These are phyloP conservation scores for Cercophora sp. DNA, from an alignment of 495 filamentous ascomycete genomes.

Conservation along the genomic window DNA sequence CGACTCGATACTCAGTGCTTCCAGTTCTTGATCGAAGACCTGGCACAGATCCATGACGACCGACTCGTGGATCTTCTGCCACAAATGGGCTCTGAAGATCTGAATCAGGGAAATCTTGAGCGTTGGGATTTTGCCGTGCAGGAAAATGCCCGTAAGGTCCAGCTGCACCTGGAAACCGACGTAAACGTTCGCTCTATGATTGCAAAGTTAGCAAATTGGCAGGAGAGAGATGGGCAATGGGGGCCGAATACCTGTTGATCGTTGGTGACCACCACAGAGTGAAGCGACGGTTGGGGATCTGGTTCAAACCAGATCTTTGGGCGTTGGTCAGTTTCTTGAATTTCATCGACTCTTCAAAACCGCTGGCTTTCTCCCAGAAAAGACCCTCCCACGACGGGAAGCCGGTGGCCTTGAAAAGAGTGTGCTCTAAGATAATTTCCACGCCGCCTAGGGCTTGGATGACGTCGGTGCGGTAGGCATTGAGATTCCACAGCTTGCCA, in stretches of 20 bases:
- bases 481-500: conserved; percentile 98
- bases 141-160: conserved; percentile 97
- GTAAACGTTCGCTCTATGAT: conserved; percentile 78
- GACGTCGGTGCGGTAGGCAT: conserved; percentile 96
- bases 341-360: conserved; percentile 87
- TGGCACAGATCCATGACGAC: conserved; percentile 99
- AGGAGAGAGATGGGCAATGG: too few species aligned
- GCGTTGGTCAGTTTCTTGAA: conserved; percentile 99
- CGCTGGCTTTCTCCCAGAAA: conserved; percentile 88
- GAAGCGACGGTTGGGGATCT: conserved; percentile 99
- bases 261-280: conserved; percentile 98
- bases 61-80: conserved; percentile 99
- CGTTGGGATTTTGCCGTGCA: conserved; percentile 99
- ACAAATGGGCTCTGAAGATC: conserved; percentile 99
- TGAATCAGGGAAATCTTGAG: conserved; percentile 98
- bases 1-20: conserved; percentile 93
- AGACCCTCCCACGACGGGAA: conserved; percentile 99
- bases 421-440: conserved; percentile 98
- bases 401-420: conserved; percentile 96
- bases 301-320: conserved; percentile 96
- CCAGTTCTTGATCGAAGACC: conserved; percentile 97
- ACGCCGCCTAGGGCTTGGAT: conserved; percentile 98
- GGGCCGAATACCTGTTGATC: too few species aligned
- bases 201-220: too few species aligned
- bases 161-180: conserved; percentile 99